phyloP scores from a whole-genome alignment of 495 filamentous ascomycete genomes.

The Bombardia bombarda region DNA sequence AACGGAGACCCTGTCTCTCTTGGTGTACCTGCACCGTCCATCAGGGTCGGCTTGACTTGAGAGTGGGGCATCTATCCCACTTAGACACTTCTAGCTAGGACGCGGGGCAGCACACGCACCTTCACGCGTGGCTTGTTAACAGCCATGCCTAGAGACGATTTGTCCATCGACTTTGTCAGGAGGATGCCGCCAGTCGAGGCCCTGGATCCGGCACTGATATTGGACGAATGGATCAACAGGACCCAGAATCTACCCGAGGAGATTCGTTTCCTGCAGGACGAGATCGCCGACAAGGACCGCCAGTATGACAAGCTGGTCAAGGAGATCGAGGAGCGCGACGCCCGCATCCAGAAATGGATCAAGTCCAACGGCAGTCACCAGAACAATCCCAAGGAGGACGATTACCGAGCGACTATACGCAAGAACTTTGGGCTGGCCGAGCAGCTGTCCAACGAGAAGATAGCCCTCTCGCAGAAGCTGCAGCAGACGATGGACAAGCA shows the following conservation, averaged over 20 bases:
- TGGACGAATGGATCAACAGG: slow-evolving; percentile 85
- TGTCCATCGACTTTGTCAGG: slow-evolving; percentile 50
- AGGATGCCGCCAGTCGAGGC: slow-evolving; percentile 45
- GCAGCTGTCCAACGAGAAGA: slow-evolving; percentile 79
- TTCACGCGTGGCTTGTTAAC: slow-evolving; percentile 27
- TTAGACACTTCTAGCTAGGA: not conserved
- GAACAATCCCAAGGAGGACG: slow-evolving; percentile 80
- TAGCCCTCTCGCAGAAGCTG: slow-evolving; percentile 69
- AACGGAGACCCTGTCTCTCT: not conserved
- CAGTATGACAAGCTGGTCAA: slow-evolving; percentile 64
- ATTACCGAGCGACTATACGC: slow-evolving; percentile 59
- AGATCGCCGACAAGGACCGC: slow-evolving; percentile 85
- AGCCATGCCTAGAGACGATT: slow-evolving; percentile 55
- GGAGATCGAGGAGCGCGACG: slow-evolving; percentile 69
- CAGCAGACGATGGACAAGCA: slow-evolving; percentile 78
- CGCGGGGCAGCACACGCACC: slow-evolving; percentile 7
- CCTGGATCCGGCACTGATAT: slow-evolving; percentile 74
- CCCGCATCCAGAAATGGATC: slow-evolving; percentile 82
- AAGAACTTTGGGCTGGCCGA: slow-evolving; percentile 65
- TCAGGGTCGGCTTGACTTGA: not conserved
- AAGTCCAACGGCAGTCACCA: slow-evolving; percentile 72
- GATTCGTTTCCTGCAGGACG: slow-evolving; percentile 86
- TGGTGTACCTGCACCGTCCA: not conserved
- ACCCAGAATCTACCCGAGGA: slow-evolving; percentile 87
- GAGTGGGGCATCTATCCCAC: not conserved